Base-by-base conservation (phyloP, 345 rosid species). In the Ricinus communis region DNA sequence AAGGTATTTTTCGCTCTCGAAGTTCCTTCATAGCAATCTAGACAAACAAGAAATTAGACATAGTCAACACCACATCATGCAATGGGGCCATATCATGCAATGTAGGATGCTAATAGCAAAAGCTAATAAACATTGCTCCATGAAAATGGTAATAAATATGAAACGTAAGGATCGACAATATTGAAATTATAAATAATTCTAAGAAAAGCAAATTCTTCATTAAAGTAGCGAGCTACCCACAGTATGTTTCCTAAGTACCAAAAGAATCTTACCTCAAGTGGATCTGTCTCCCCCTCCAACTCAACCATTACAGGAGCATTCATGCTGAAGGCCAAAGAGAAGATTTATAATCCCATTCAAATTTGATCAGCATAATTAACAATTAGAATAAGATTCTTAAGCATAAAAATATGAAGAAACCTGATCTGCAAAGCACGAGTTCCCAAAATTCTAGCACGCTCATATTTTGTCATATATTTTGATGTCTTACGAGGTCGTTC, bases 11-110 rank as follows among this genome's bases (percentile, higher is more conserved):
- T 59, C 91, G 81, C 74, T 91, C 91, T 24, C 90, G 84, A 50
- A 91, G 93, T 80, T 90, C 93, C 84, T 95, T 95, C 97, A 90
- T 87, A 2, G 97, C 97, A 78, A 92, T 95, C 97, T 90, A 21
- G 30, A 67, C 59, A 53, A 53, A 33, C 5, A 40, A 56, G 28
- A 28, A 19, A 36, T 8, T 9, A 31, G 25, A 6, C 19, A 30
- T 38, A 56, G 9, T 40, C 12, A 7, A 33, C 13, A 28, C 1
- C 9, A 56, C 5, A 58, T n/a, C n/a, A n/a, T 33, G 38, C 2
- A 33, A 33, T 33, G 38, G 6, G n/a, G n/a, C n/a, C n/a, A n/a
- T n/a, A n/a, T n/a, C n/a, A n/a, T 46, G 22, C 2, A 22, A 63
- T n/a, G 24, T 13, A 57, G 27, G 6, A 27, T 25, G 38, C 30